These are phyloP conservation scores for Leccinum subfulvum DNA, from an alignment of 1,284 basidiomycete genomes.

Conservation along the genomic window DNA sequence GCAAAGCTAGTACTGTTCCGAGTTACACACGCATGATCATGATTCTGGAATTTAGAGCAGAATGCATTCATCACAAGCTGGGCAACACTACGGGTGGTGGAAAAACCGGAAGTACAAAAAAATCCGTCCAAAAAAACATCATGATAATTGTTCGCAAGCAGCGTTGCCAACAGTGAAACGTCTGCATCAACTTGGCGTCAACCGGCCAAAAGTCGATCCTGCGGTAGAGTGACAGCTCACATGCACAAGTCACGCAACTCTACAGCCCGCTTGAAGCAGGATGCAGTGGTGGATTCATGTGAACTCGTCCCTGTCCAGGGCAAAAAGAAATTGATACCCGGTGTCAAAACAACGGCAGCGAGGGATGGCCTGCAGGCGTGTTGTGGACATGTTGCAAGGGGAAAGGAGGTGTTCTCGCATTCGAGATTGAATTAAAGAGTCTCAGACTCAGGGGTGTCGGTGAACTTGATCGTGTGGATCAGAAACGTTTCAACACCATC, in stretches of 20 bases:
- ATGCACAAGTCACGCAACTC: slow-evolving; percentile 3
- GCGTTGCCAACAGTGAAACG: slow-evolving; percentile 6
- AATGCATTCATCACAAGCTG: neutral
- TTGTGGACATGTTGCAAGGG: slow-evolving; percentile 21
- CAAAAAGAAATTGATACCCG: slow-evolving; percentile 7
- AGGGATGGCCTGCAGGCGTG: slow-evolving; percentile 14
- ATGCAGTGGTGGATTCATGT: slow-evolving; percentile 1
- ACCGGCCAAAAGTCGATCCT: slow-evolving; percentile 5
- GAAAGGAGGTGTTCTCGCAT: slow-evolving; percentile 22
- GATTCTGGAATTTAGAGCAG: neutral
- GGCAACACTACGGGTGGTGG: neutral
- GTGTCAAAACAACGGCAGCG: slow-evolving; percentile 14
- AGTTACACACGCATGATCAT: neutral
- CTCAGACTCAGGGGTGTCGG: slow-evolving; percentile 26
- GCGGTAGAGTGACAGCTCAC: slow-evolving; percentile 10
- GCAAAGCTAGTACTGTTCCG: neutral
- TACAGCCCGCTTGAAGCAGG: slow-evolving; percentile 14
- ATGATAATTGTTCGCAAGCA: neutral
- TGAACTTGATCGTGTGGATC: slow-evolving; percentile 19
- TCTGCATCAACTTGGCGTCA: neutral
- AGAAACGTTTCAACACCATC: slow-evolving; percentile 25
- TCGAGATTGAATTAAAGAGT: slow-evolving; percentile 25
- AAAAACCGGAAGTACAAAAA: neutral
- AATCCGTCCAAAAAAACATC: neutral
- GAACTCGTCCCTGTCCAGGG: neutral